Percentiles rank a stretch among this genome's conserved stretches.
These are phyloP conservation scores for Polytrichum commune DNA, from an alignment of 225 moss, liverwort and hornwort species.

Conservation along the genomic window DNA sequence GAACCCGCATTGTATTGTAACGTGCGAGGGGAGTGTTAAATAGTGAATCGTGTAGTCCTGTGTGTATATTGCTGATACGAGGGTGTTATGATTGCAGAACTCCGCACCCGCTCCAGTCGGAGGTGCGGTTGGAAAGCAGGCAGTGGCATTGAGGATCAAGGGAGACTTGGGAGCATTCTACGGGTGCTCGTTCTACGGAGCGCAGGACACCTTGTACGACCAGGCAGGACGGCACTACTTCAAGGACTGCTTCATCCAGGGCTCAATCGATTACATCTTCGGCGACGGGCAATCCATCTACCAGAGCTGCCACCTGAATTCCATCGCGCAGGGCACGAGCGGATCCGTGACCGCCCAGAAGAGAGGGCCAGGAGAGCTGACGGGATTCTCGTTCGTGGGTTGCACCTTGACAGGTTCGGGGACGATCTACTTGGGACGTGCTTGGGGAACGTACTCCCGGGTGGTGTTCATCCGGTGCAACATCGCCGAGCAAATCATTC, in stretches of 20 bases:
- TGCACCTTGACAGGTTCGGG: slow-evolving; percentile 49
- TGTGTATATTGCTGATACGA: no score
- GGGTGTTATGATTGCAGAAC: slow-evolving; percentile 24
- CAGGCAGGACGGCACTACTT: slow-evolving; percentile 52
- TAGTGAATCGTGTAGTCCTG: no score
- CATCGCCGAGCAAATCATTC: slow-evolving; percentile 35
- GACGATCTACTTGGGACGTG: slow-evolving; percentile 52
- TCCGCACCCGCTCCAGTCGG: slow-evolving; percentile 33
- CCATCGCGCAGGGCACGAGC: no score
- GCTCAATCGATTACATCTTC: slow-evolving; percentile 64
- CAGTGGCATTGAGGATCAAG: slow-evolving; percentile 44
- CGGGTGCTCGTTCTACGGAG: slow-evolving; percentile 33
- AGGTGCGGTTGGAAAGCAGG: slow-evolving; percentile 48
- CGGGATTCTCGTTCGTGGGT: no score
- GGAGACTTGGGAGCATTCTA: slow-evolving; percentile 43
- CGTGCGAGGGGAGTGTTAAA: no score
- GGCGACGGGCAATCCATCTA: slow-evolving; percentile 49
- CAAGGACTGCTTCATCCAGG: slow-evolving; percentile 51
- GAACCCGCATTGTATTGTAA: no score
- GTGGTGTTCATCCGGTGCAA: slow-evolving; percentile 55
- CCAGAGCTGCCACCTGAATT: no score
- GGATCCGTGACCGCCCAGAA: no score
- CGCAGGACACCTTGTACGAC: slow-evolving; percentile 63
- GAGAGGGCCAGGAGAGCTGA: no score
- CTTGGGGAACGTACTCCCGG: slow-evolving; percentile 58